These are phyloP conservation scores for Pyrus pyrifolia DNA, from an alignment of 306 rosid genomes.

Conservation along the genomic window DNA sequence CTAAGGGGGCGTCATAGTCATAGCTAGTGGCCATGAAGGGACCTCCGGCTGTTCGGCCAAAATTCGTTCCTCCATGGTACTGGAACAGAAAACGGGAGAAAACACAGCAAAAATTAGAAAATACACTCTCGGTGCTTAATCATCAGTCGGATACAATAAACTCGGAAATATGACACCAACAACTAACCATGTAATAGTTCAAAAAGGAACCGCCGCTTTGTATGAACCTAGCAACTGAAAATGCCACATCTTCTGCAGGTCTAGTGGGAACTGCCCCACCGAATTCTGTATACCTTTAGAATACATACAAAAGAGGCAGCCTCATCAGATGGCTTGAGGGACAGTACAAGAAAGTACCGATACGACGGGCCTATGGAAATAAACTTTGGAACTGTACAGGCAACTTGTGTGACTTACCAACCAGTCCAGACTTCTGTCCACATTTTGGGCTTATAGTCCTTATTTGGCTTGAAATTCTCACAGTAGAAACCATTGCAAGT, in stretches of 20 bases:
- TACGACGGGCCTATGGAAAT: neutral
- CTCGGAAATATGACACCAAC: neutral
- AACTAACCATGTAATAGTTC: slow-evolving; percentile 77
- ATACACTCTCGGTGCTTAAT: neutral
- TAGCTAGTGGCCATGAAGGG: slow-evolving; percentile 90
- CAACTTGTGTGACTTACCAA: slow-evolving; percentile 52
- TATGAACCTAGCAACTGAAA: slow-evolving; percentile 71
- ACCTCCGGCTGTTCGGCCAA: slow-evolving; percentile 83
- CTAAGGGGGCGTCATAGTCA: slow-evolving; percentile 88
- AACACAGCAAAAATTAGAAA: neutral
- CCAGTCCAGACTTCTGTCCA: slow-evolving; percentile 98
- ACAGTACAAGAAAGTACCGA: neutral
- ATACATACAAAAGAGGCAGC: neutral
- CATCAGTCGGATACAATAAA: neutral
- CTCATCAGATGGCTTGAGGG: neutral
- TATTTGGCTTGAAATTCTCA: slow-evolving; percentile 72
- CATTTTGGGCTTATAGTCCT: slow-evolving; percentile 71
- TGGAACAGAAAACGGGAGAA: slow-evolving; percentile 18
- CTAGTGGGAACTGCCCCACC: slow-evolving; percentile 80
- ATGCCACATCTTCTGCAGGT: slow-evolving; percentile 83
- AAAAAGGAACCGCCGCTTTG: slow-evolving; percentile 86
- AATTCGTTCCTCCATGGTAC: slow-evolving; percentile 99
- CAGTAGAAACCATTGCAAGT: slow-evolving; percentile 93
- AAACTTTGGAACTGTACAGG: neutral
- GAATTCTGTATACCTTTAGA: slow-evolving; percentile 72